Percentiles rank a stretch among this genome's conserved stretches.
phyloP scores from a whole-genome alignment of 805 yeast species.

The Blastobotrys mokoenaii region DNA sequence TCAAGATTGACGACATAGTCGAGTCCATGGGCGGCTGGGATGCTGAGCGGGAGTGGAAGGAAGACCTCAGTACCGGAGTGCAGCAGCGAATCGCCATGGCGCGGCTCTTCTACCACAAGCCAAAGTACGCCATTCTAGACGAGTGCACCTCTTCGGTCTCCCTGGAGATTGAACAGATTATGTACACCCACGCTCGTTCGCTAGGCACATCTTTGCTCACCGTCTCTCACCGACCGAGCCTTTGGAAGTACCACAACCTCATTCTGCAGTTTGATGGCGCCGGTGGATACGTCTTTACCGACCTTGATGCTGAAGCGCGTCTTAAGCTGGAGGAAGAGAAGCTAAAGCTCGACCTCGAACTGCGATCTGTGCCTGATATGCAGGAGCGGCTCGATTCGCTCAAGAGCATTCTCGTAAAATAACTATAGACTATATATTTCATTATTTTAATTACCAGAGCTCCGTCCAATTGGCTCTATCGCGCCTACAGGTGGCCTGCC shows the following conservation, averaged over 20 bases:
- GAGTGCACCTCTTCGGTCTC: conserved; percentile 95
- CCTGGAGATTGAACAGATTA: conserved; percentile 80
- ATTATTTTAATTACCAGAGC: background rate
- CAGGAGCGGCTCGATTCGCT: conserved; percentile 46
- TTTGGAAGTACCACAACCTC: conserved; percentile 86
- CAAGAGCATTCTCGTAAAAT: conserved; percentile 1
- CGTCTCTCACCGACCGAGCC: conserved; percentile 85
- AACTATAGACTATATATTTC: background rate
- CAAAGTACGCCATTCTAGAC: conserved; percentile 89
- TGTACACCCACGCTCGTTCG: conserved; percentile 75
- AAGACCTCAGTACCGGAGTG: conserved; percentile 80
- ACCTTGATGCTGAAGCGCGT: conserved; percentile 65
- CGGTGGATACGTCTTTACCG: conserved; percentile 55
- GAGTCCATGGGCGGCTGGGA: conserved; percentile 50
- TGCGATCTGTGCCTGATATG: conserved; percentile 64
- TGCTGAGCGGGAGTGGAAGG: conserved; percentile 73
- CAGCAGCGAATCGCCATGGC: conserved; percentile 94
- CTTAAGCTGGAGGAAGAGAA: conserved; percentile 72
- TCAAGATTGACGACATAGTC: conserved; percentile 28
- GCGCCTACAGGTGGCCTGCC: too few species aligned
- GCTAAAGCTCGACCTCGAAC: conserved; percentile 53
- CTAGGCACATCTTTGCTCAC: conserved; percentile 77
- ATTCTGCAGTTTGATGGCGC: conserved; percentile 81
- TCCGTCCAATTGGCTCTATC: too few species aligned
- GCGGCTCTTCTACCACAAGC: conserved; percentile 80